Conservation (phyloP, 2,329 filamentous ascomycete species). For the Cytospora chrysosperma region DNA sequence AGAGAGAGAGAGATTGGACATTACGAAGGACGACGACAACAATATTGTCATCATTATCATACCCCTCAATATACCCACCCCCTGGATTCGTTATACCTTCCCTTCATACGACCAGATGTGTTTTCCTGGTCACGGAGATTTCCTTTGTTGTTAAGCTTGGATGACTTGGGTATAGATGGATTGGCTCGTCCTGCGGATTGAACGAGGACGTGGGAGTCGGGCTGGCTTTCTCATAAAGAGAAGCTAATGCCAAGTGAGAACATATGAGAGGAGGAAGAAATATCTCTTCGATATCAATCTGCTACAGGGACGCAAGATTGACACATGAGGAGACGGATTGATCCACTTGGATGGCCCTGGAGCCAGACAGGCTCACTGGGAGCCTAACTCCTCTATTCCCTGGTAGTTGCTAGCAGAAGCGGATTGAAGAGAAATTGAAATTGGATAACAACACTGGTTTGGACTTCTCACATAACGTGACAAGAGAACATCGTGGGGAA, state of each 20-base stretch:
- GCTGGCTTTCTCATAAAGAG: conserved; percentile 18
- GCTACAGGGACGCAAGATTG: not conserved
- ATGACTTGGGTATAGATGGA: not conserved
- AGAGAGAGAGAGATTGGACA: conserved; percentile 10
- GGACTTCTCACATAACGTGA: too few relatives aligned
- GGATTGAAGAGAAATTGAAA: not conserved
- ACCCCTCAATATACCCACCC: conserved; percentile 16
- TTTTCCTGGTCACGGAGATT: not conserved
- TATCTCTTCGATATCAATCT: not conserved
- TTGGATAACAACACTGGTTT: not conserved
- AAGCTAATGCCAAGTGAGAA: conserved; percentile 1
- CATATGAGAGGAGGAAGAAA: not conserved
- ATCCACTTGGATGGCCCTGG: too few relatives aligned
- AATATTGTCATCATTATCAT: not conserved
- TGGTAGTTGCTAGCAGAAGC: not conserved
- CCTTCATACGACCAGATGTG: conserved; percentile 1
- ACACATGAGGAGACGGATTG: not conserved
- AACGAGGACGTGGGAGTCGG: not conserved
- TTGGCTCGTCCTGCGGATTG: not conserved
- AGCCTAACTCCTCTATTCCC: not conserved
- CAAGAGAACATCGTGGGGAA: not conserved
- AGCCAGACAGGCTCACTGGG: not conserved
- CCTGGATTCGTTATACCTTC: conserved; percentile 4
- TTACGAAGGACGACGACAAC: not conserved
- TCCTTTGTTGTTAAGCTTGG: conserved; percentile 3